Base-by-base conservation (phyloP, 176 grass and related monocot genomes). In the Musa beccarii region DNA sequence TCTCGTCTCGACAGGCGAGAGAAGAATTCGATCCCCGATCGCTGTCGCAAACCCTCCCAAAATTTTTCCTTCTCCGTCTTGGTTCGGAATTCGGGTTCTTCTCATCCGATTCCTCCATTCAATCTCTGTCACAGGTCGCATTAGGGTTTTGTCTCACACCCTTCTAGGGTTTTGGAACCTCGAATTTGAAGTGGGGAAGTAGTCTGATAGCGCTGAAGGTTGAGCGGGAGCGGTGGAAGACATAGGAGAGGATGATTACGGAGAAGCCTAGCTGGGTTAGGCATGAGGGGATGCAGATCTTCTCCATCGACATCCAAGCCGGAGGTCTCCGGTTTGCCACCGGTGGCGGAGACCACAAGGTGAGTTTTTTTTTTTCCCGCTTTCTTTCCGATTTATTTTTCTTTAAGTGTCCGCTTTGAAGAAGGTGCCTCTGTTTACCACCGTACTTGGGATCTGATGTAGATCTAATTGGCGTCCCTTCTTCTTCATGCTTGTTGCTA, bases 271-370 rank as follows among this genome's bases (percentile, higher is more conserved):
- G 50, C 81, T 94, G 90, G 90, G 83, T 99, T 87, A 84, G 86
- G 50, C 95, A 99, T 68, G 95, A 99, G 43, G 88, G 90, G 19
- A 78, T 99, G 68, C 95, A 99, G 85, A 99, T 99, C 84, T 99
- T 99, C 95, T 99, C 90, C 61, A 91, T 99, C 86, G 95, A 99
- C 54, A 89, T 99, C 83, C 95, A 99, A 78, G 88, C 90, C 8
- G 86, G 86, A 13, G 90, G 86, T 59, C 76, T 86, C 69, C 81
- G 90, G 70, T 99, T 94, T 55, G 90, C 90, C 53, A 99, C 95
- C 68, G 95, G 95, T 52, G 95, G 95, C 29, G 90, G 95, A 66
- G 95, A 99, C 85, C 95, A 99, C 74, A 97, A 97, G 90, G 93
- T 83, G 10, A 82, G 17, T 34, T 49, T 51, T 76, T 59, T 72